Percentiles rank a stretch among this genome's conserved stretches.
phyloP scores from a whole-genome alignment of 2,329 filamentous ascomycete species.

The Diaporthe nobilis region DNA sequence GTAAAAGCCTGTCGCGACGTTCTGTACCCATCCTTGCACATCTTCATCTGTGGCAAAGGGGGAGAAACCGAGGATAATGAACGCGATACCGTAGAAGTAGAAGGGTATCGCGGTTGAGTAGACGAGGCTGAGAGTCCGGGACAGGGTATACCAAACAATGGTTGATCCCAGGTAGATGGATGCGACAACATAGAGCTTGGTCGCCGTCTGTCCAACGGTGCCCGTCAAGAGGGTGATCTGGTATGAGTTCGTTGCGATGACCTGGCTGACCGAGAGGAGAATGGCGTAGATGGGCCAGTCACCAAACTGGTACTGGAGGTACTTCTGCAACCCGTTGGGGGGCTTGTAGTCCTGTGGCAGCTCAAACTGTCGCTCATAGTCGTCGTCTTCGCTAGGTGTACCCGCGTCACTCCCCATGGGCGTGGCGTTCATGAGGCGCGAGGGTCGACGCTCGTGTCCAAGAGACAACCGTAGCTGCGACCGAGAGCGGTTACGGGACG shows the following conservation, averaged over 20 bases:
- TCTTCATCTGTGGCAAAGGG: slow-evolving; percentile 61
- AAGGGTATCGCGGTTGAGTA: slow-evolving; percentile 70
- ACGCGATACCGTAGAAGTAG: slow-evolving; percentile 71
- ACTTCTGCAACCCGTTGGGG: slow-evolving; percentile 67
- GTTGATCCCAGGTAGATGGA: slow-evolving; percentile 70
- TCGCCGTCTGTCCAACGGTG: slow-evolving; percentile 69
- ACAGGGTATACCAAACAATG: slow-evolving; percentile 72
- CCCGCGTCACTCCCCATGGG: slow-evolving; percentile 38
- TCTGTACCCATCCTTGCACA: slow-evolving; percentile 65
- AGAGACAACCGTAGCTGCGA: slow-evolving; percentile 43
- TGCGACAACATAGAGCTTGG: slow-evolving; percentile 70
- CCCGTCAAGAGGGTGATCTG: slow-evolving; percentile 76
- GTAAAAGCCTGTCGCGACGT: slow-evolving; percentile 72
- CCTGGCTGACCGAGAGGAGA: slow-evolving; percentile 71
- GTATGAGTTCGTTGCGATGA: slow-evolving; percentile 74
- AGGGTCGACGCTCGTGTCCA: slow-evolving; percentile 20
- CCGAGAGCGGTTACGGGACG: slow-evolving; percentile 53
- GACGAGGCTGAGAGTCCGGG: slow-evolving; percentile 67
- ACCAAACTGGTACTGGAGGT: slow-evolving; percentile 57
- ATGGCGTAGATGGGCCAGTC: slow-evolving; percentile 74
- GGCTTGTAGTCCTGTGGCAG: slow-evolving; percentile 62
- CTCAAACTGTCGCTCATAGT: slow-evolving; percentile 41
- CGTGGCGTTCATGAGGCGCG: slow-evolving; percentile 30
- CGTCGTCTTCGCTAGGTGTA: slow-evolving; percentile 41
- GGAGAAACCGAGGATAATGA: slow-evolving; percentile 71